Evolutionary conservation across 768 basidiomycete species (phyloP), one percentile per base, ranked within the genome.

Genomic region (Xerocomellus intermedius): DNA sequence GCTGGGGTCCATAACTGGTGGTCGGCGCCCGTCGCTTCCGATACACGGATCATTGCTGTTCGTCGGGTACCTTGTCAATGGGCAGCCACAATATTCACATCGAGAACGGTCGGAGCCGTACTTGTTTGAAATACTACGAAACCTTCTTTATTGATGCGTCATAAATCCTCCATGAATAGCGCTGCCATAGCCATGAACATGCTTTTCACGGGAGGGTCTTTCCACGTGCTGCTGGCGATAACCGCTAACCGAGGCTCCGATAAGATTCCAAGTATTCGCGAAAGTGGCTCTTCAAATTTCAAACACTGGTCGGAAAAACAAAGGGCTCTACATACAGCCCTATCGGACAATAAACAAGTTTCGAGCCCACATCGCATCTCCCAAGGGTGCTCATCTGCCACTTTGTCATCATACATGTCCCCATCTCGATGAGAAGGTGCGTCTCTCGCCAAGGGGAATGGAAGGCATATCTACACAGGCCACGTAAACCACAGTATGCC

Each of bases 311-410:
- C n/a, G 37, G 13, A 51, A 38, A 8, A 36, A 14, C 28, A 30
- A 10, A 30, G 9, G 30, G 30, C 30, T 30, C 30, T 30, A 30
- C 30, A 30, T 30, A 30, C 30, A 30, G 30, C 30, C 30, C 30
- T 10, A 30, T 10, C 30, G 30, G 30, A 30, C 30, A 10, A 30
- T 9, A 30, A 30, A 30, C 30, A 30, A 26, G 21, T 45, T 22
- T 46, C 33, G 52, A 60, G 52, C 33, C 22, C 38, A 28, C 33
- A 33, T 32, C 52, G 58, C 52, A 59, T 46, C 35, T 55, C 42
- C 44, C 28, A 8, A 19, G 37, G 16, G 38, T 36, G 35, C 37
- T 38, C 37, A 52, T 36, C 41, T 36, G 22, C 38, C 32, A 33
- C 44, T 19, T 46, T 19, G 44, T 14, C 44, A 19, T 19, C 19